phyloP scores from a whole-genome alignment of 2,329 filamentous ascomycete species.

The Penicillium sp. region DNA sequence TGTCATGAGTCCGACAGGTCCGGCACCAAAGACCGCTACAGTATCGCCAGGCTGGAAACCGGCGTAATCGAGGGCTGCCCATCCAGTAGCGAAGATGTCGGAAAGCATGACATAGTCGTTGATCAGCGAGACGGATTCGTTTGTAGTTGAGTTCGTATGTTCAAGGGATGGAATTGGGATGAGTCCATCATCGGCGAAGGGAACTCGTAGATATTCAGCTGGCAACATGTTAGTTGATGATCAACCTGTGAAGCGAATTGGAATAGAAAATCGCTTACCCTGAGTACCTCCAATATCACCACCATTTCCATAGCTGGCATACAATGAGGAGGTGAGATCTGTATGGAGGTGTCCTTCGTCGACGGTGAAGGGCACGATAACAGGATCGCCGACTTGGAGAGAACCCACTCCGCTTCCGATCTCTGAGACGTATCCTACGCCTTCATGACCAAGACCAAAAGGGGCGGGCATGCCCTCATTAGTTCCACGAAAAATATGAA shows the following conservation, averaged over 20 bases:
- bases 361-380: slow-evolving; percentile 20
- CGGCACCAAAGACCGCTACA: slow-evolving; percentile 64
- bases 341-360: slow-evolving; percentile 11
- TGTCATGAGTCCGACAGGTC: slow-evolving; percentile 65
- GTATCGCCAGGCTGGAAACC: slow-evolving; percentile 52
- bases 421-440: slow-evolving; percentile 19
- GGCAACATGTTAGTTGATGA: background rate
- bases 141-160: background rate
- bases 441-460: slow-evolving; percentile 23
- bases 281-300: slow-evolving; percentile 11
- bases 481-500: slow-evolving; percentile 38
- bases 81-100: slow-evolving; percentile 45
- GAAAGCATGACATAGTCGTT: slow-evolving; percentile 29
- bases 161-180: slow-evolving; percentile 15
- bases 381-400: slow-evolving; percentile 22
- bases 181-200: slow-evolving; percentile 16
- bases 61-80: slow-evolving; percentile 37
- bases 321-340: background rate
- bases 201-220: slow-evolving; percentile 23
- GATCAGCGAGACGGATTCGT: background rate
- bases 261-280: background rate
- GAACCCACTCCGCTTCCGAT: slow-evolving; percentile 16
- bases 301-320: background rate
- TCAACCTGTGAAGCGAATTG: background rate
- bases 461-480: slow-evolving; percentile 20